A percentile compares a stretch with the other conserved stretches of the same genome.
These are phyloP conservation scores for Xanthoceras sorbifolium DNA, from an alignment of 345 rosid genomes.

Conservation along the genomic window DNA sequence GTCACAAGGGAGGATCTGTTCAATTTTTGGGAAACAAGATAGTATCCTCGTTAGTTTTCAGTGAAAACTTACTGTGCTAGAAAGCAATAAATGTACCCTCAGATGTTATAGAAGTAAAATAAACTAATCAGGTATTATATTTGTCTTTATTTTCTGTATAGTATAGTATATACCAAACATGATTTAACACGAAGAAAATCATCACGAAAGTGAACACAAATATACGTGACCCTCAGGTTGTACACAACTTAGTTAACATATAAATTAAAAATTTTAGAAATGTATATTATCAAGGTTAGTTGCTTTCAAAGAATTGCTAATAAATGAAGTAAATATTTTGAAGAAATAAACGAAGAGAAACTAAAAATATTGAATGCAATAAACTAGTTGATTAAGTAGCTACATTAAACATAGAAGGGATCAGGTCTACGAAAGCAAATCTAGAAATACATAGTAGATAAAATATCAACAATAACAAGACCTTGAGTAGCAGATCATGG, in stretches of 20 bases:
- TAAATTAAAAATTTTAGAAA: no score
- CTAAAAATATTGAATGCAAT: not conserved
- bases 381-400: constrained; percentile 1
- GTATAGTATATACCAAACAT: not conserved
- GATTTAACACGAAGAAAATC: no score
- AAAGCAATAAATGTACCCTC: not conserved
- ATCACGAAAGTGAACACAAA: no score
- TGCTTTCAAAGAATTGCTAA: not conserved
- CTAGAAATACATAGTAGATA: not conserved
- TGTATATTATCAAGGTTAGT: no score
- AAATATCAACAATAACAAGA: not conserved
- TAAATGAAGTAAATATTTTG: not conserved
- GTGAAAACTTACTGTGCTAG: not conserved
- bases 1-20: no score
- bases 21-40: not conserved
- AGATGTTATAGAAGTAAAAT: not conserved
- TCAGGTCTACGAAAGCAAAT: not conserved
- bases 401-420: constrained; percentile 5
- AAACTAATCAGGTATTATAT: not conserved
- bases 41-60: no score
- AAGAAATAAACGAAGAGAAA: not conserved
- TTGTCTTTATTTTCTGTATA: not conserved
- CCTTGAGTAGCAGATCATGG: not conserved
- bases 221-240: no score
- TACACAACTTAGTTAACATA: no score